Evolutionary conservation across 2,329 filamentous ascomycete genomes (phyloP).

Genomic region (Penicillium sp.): DNA sequence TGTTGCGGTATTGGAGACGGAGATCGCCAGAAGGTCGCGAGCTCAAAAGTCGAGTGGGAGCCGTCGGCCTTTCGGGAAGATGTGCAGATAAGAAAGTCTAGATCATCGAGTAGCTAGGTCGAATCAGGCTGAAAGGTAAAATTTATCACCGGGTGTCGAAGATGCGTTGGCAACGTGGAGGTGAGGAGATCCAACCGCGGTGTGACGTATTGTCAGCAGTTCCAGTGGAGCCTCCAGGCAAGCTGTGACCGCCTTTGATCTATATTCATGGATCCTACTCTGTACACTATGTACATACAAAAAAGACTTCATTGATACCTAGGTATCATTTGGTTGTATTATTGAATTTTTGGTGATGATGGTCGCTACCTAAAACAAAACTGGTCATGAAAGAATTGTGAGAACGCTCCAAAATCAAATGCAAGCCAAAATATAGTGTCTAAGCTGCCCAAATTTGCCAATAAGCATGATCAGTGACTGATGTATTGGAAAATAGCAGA

Average conservation of each 20-base stretch:
- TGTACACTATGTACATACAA: background rate
- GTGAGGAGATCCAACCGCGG: slow-evolving; percentile 6
- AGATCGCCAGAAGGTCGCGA: slow-evolving; percentile 1
- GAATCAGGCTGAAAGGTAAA: background rate
- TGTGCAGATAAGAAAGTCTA: background rate
- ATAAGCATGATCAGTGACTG: slow-evolving; percentile 63
- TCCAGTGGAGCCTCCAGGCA: background rate
- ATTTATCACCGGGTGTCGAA: background rate
- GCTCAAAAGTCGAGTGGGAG: background rate
- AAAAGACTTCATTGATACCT: background rate
- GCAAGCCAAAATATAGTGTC: background rate
- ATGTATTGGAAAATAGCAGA: slow-evolving; percentile 99
- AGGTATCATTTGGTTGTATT: background rate
- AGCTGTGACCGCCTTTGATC: background rate
- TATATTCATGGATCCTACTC: background rate
- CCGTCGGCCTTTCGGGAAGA: background rate
- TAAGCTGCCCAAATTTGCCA: background rate
- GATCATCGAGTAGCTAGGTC: background rate
- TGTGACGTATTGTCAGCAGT: slow-evolving; percentile 10
- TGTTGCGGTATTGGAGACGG: background rate
- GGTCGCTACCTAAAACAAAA: background rate
- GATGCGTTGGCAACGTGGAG: slow-evolving; percentile 13
- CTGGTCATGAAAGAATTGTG: too few relatives aligned
- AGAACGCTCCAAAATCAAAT: background rate
- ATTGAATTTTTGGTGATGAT: slow-evolving; percentile 3